Conservation (phyloP, 148 eudicot genomes). For the Tetragonia tetragonoides region DNA sequence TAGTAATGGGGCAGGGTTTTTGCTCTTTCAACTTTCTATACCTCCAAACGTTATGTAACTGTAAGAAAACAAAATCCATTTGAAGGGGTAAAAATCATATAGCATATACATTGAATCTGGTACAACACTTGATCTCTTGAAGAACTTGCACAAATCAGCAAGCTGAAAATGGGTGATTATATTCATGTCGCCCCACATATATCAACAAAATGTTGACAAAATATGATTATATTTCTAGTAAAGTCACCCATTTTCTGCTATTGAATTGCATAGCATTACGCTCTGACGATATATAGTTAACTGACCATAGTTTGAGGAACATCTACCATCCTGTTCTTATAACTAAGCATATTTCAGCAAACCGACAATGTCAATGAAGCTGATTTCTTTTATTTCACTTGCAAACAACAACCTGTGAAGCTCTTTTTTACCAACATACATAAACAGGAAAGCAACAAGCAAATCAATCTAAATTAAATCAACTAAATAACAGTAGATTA, state of each 20-base stretch:
- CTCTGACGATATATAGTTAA: not conserved
- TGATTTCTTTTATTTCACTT: not conserved
- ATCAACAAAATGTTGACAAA: not conserved
- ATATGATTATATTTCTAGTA: not conserved
- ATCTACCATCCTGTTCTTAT: not conserved
- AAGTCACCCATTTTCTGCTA: constrained; percentile 2
- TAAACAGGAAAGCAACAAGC: not conserved
- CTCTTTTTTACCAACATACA: not conserved
- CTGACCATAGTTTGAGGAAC: not conserved
- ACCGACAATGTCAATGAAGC: not conserved
- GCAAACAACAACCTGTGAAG: constrained; percentile 4
- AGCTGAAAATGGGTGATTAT: not conserved
- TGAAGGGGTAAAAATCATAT: not conserved
- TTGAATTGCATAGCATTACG: not conserved
- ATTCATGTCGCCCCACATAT: not conserved
- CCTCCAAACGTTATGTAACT: constrained; percentile 39
- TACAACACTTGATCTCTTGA: not conserved
- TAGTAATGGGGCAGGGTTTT: constrained; percentile 24
- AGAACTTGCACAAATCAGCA: not conserved
- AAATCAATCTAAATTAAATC: not conserved
- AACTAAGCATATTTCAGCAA: not conserved
- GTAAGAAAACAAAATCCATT: constrained; percentile 23
- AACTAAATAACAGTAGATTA: not conserved
- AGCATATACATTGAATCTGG: not conserved
- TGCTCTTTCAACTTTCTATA: constrained; percentile 32